Evolutionary conservation across 371 early-diverging fungal genomes (phyloP).

Genomic region (Mucor racemosus): DNA sequence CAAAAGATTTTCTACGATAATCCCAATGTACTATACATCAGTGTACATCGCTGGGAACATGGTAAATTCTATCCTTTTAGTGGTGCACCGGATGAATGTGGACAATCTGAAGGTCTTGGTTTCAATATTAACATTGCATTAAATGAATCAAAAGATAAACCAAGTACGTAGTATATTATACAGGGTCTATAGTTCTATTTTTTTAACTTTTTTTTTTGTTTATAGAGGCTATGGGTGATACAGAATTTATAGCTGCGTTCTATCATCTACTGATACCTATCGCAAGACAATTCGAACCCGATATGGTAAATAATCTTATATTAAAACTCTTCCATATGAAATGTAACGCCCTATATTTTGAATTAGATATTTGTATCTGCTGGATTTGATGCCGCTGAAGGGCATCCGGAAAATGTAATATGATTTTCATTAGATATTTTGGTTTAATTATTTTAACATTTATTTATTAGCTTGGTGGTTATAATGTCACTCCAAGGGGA

Average conservation of each 20-base stretch:
- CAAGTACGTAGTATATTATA: slow-evolving; percentile 35
- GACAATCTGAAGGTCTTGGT: slow-evolving; percentile 56
- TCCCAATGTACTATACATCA: slow-evolving; percentile 66
- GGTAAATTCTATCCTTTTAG: slow-evolving; percentile 66
- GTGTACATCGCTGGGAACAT: slow-evolving; percentile 68
- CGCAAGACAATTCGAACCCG: slow-evolving; percentile 65
- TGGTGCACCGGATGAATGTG: slow-evolving; percentile 61
- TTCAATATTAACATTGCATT: slow-evolving; percentile 67
- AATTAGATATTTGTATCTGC: slow-evolving; percentile 59
- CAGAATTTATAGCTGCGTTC: slow-evolving; percentile 67
- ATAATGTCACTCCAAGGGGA: slow-evolving; percentile 60
- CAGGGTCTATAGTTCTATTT: background rate
- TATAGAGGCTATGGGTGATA: slow-evolving; percentile 64
- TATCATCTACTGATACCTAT: slow-evolving; percentile 66
- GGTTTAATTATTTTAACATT: background rate
- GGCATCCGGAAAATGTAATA: slow-evolving; percentile 62
- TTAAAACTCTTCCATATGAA: background rate
- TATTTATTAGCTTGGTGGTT: slow-evolving; percentile 58
- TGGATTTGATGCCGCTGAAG: slow-evolving; percentile 72
- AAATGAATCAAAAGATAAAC: slow-evolving; percentile 50
- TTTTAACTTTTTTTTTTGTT: background rate
- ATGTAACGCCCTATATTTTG: background rate
- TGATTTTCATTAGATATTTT: slow-evolving; percentile 4
- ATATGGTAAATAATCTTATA: slow-evolving; percentile 34
- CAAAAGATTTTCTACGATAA: slow-evolving; percentile 68